Conservation (phyloP, 2,329 filamentous ascomycete species). For the Botrytis hyacinthi region DNA sequence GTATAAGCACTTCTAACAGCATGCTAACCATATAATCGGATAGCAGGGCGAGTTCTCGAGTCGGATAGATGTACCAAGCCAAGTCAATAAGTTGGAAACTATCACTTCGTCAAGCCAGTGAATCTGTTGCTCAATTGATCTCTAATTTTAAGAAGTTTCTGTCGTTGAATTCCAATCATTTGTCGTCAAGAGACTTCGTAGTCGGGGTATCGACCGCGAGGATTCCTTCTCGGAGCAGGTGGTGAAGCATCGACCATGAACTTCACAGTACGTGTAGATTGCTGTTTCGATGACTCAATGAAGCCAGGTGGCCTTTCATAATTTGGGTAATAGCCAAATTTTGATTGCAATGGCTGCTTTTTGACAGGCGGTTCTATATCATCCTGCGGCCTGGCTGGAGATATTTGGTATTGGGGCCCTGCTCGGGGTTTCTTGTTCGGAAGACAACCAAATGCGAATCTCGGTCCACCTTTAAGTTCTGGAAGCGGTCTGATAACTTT, state of each 20-base stretch:
- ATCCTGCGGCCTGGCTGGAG: not conserved
- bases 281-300: not conserved
- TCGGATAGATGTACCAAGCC: not conserved
- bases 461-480: not conserved
- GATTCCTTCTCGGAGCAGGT: not conserved
- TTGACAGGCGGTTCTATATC: not conserved
- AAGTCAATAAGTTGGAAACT: not conserved
- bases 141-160: not conserved
- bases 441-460: slow-evolving; percentile 10
- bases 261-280: not conserved
- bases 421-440: not conserved
- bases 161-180: not conserved
- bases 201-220: slow-evolving; percentile 6
- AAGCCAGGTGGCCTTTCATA: not conserved
- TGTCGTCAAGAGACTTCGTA: not conserved
- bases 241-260: not conserved
- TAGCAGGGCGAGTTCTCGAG: not conserved
- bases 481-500: not conserved
- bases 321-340: not conserved
- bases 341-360: too few relatives aligned
- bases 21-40: not conserved
- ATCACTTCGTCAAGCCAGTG: too few relatives aligned
- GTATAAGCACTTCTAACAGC: not conserved
- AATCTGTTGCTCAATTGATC: not conserved
- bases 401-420: not conserved